Conservation (phyloP, 1,284 basidiomycete species). For the Papiliotrema flavescens region DNA sequence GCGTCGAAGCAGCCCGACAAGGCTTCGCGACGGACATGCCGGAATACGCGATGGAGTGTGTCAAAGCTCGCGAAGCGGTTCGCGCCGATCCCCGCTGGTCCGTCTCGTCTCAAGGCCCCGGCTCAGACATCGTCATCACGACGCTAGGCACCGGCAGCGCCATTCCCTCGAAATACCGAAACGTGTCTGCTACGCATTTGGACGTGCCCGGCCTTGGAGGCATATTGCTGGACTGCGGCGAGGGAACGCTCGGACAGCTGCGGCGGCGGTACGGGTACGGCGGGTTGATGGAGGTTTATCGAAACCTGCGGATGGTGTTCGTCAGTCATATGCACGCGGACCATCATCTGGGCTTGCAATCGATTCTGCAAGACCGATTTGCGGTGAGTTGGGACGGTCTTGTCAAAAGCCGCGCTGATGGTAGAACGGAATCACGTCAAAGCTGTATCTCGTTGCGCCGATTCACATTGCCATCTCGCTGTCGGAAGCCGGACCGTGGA, state of each 20-base stretch:
- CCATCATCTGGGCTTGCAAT: conserved; percentile 80
- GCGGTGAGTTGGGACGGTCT: conserved; percentile 54
- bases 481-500: conserved; percentile 48
- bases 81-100: conserved; percentile 11
- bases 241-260: conserved; percentile 88
- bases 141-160: conserved; percentile 88
- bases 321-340: conserved; percentile 90
- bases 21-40: conserved; percentile 6
- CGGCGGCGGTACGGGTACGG: conserved; percentile 70
- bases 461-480: conserved; percentile 41
- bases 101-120: conserved; percentile 37
- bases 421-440: conserved; percentile 27
- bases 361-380: conserved; percentile 68
- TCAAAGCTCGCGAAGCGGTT: conserved; percentile 23
- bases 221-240: conserved; percentile 83
- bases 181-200: conserved; percentile 74
- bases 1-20: neutral
- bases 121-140: conserved; percentile 66
- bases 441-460: conserved; percentile 64
- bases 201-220: conserved; percentile 64
- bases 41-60: conserved; percentile 15
- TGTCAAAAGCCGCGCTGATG: neutral
- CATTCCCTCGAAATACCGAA: conserved; percentile 75
- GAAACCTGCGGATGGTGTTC: conserved; percentile 74
- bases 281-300: conserved; percentile 53